Conservation (phyloP, 768 basidiomycete genomes). For the Hypsizygus marmoreus region DNA sequence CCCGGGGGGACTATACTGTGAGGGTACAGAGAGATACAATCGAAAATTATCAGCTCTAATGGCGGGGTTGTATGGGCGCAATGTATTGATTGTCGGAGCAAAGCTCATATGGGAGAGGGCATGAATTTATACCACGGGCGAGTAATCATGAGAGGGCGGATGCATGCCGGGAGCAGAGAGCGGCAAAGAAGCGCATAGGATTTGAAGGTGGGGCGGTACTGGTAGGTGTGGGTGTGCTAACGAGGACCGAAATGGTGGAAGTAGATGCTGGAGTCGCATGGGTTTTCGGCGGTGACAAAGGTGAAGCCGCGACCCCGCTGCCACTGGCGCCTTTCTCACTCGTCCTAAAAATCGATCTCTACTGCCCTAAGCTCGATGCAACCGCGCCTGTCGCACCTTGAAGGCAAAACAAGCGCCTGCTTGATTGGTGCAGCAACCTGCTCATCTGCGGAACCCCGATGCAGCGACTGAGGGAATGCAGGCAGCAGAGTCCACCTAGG, state of each 20-base stretch:
- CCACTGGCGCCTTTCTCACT: neutral
- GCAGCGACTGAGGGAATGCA: too few species aligned
- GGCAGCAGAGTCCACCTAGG: too few species aligned
- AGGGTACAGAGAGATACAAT: neutral
- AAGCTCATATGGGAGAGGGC: constrained; percentile 8
- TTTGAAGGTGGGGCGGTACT: neutral
- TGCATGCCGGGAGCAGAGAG: constrained; percentile 6
- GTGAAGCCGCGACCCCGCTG: neutral
- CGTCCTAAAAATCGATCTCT: too few species aligned
- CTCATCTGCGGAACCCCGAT: too few species aligned
- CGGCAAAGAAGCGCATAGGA: neutral
- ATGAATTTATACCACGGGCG: too few species aligned
- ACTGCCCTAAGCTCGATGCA: too few species aligned
- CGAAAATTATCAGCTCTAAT: neutral
- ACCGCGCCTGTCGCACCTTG: too few species aligned
- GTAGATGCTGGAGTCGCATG: neutral
- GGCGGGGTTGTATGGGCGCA: neutral
- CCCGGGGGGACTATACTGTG: neutral
- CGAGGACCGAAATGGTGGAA: neutral
- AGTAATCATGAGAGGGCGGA: constrained; percentile 9
- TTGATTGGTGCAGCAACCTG: too few species aligned
- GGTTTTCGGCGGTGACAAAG: neutral
- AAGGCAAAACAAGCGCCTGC: too few species aligned
- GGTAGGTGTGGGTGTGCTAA: neutral
- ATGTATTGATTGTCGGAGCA: neutral